These are phyloP conservation scores for Penicillium subrubescens DNA, from an alignment of 495 filamentous ascomycete species.

Conservation along the genomic window DNA sequence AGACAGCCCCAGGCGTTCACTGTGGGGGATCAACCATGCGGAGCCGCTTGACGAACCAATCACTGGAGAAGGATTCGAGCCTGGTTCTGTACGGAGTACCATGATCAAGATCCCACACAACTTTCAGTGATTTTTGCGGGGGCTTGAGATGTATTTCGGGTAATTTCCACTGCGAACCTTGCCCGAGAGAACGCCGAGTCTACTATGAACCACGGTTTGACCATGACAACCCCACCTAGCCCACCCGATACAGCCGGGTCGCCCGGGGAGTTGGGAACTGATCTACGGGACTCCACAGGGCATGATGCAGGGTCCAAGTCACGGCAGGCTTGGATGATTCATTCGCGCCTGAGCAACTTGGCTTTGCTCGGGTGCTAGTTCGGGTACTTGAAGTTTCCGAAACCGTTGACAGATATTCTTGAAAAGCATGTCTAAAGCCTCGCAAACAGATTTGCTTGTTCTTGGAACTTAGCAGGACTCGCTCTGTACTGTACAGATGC, in stretches of 20 bases:
- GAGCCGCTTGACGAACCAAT: background rate
- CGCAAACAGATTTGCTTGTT: background rate
- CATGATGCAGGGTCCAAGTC: background rate
- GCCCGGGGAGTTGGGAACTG: background rate
- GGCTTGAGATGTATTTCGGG: background rate
- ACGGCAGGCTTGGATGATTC: background rate
- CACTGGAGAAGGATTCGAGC: background rate
- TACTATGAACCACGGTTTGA: background rate
- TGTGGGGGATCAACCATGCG: constrained; percentile 10
- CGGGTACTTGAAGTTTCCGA: background rate
- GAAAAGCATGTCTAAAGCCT: background rate
- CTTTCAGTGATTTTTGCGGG: background rate
- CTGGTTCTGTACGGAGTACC: background rate
- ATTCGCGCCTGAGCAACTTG: background rate
- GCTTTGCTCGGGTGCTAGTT: background rate
- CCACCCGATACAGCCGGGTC: background rate
- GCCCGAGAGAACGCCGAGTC: background rate
- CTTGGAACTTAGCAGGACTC: background rate
- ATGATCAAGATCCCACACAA: background rate
- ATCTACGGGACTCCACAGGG: background rate
- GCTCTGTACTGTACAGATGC: background rate
- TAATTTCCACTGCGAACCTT: background rate
- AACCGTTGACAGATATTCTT: background rate
- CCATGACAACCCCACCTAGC: background rate
- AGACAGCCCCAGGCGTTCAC: constrained; percentile 6